Percentiles rank a stretch among this genome's conserved stretches.
Conservation (phyloP, 306 rosid species). For the Cicer yamashitae region DNA sequence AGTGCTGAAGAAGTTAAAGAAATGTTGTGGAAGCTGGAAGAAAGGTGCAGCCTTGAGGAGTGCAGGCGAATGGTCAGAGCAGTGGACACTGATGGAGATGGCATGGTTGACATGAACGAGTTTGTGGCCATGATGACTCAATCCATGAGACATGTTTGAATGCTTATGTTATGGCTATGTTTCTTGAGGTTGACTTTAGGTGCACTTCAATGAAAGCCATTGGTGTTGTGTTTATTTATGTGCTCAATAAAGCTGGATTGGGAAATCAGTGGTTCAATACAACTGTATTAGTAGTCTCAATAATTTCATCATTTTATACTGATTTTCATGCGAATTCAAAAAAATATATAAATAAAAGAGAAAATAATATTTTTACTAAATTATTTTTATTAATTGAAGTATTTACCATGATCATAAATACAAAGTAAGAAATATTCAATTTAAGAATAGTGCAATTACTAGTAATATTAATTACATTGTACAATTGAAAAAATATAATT, state of each 20-base stretch:
- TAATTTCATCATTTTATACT: too few relatives aligned
- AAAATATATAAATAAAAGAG: too few relatives aligned
- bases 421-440: too few relatives aligned
- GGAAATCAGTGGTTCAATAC: neutral
- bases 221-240: neutral
- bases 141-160: conserved; percentile 46
- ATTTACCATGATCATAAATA: too few relatives aligned
- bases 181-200: conserved; percentile 13
- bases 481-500: too few relatives aligned
- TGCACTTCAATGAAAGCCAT: neutral
- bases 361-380: too few relatives aligned
- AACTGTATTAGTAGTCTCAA: neutral
- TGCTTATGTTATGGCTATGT: neutral
- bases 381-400: too few relatives aligned
- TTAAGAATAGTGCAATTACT: too few relatives aligned
- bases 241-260: neutral
- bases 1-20: conserved; percentile 79
- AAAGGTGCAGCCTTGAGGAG: conserved; percentile 71
- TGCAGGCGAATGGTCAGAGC: conserved; percentile 78
- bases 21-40: conserved; percentile 70
- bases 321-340: too few relatives aligned
- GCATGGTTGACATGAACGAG: conserved; percentile 81
- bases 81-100: conserved; percentile 84
- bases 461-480: too few relatives aligned
- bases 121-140: conserved; percentile 85